These are phyloP conservation scores for Coprinopsis cinerea DNA, from an alignment of 768 basidiomycete genomes.

Conservation along the genomic window DNA sequence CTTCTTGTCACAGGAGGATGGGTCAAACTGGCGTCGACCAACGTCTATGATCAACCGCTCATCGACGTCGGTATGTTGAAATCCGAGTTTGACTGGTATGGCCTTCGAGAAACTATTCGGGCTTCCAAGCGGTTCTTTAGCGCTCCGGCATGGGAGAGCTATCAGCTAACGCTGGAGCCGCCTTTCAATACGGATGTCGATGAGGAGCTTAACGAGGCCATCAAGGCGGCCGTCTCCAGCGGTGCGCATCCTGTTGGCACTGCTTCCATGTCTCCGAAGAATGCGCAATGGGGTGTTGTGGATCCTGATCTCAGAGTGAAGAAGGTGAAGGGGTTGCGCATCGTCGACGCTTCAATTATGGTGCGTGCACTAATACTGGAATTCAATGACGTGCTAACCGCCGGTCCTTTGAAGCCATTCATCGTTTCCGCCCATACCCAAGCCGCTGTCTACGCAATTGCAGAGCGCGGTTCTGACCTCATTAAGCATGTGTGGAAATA, in stretches of 20 bases:
- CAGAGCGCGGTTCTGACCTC: conserved; percentile 12
- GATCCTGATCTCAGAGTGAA: conserved; percentile 33
- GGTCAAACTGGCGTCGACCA: not conserved
- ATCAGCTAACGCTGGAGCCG: conserved; percentile 12
- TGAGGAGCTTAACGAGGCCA: conserved; percentile 1
- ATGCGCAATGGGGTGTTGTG: conserved; percentile 27
- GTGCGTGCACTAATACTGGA: conserved; percentile 16
- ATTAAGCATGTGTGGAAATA: not conserved
- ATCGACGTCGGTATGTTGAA: conserved; percentile 21
- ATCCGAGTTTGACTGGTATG: conserved; percentile 18
- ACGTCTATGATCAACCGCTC: conserved; percentile 13
- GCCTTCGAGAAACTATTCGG: conserved; percentile 17
- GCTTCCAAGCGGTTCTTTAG: conserved; percentile 14
- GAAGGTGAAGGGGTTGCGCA: conserved; percentile 25
- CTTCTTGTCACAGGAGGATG: not conserved
- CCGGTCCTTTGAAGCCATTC: conserved; percentile 5
- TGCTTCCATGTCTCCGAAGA: conserved; percentile 24
- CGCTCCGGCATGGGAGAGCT: conserved; percentile 15
- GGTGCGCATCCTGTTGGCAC: conserved; percentile 19
- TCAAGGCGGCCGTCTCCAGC: not conserved
- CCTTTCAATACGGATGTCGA: conserved; percentile 1
- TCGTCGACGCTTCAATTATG: conserved; percentile 34
- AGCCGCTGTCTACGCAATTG: conserved; percentile 10
- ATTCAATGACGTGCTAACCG: too few species aligned
- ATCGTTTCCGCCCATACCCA: conserved; percentile 3